These are phyloP conservation scores for Chondrostereum purpureum DNA, from an alignment of 1,284 basidiomycete species.

Conservation along the genomic window DNA sequence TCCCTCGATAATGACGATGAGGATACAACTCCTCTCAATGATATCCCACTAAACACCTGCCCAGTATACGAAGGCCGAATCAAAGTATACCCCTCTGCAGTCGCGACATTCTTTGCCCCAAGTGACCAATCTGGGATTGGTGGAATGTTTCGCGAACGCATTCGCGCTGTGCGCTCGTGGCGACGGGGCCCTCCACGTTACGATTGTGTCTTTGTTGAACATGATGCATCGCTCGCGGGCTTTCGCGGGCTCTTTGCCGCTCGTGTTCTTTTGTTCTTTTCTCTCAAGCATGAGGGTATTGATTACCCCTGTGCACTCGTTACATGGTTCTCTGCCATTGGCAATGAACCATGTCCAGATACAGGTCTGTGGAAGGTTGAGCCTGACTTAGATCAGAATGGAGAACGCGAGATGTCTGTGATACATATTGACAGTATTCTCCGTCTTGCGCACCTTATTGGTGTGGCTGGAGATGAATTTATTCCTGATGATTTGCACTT, in stretches of 20 bases:
- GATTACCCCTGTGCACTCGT: constrained; percentile 14
- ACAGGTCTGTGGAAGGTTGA: constrained; percentile 19
- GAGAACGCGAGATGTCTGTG: background rate
- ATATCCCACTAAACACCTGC: constrained; percentile 10
- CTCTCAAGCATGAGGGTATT: constrained; percentile 7
- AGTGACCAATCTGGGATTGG: constrained; percentile 20
- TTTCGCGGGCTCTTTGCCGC: background rate
- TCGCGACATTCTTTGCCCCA: constrained; percentile 22
- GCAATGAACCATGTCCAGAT: constrained; percentile 13
- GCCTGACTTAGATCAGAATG: constrained; percentile 11
- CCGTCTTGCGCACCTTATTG: background rate
- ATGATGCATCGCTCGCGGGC: background rate
- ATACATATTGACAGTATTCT: background rate
- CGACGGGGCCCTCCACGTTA: background rate
- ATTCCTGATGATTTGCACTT: background rate
- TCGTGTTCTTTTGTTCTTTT: constrained; percentile 9
- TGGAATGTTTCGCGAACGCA: constrained; percentile 1
- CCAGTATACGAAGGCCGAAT: constrained; percentile 12
- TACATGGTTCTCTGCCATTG: constrained; percentile 15
- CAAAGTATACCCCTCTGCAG: constrained; percentile 21
- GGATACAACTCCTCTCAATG: constrained; percentile 3
- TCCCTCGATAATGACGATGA: constrained; percentile 18
- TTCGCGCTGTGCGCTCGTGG: background rate
- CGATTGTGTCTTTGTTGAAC: background rate
- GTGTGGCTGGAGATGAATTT: background rate